Evolutionary conservation across 2,329 filamentous ascomycete genomes (phyloP).

Genomic region (Calonectria pauciramosa): DNA sequence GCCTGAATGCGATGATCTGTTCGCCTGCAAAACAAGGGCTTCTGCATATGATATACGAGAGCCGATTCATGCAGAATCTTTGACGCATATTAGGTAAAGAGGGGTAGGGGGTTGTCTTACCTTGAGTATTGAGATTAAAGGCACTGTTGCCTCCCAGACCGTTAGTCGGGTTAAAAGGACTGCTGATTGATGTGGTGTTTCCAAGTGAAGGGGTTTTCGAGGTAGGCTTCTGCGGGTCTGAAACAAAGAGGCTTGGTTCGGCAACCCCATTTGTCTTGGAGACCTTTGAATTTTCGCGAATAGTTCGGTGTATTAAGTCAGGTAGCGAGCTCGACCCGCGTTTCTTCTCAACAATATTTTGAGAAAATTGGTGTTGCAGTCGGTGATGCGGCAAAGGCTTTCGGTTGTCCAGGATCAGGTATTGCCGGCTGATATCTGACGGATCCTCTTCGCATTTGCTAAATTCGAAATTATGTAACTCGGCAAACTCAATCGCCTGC

Average conservation of each 20-base stretch:
- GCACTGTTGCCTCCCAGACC: slow-evolving; percentile 23
- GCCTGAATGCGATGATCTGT: slow-evolving; percentile 42
- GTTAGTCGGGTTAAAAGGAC: slow-evolving; percentile 6
- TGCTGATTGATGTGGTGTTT: neutral
- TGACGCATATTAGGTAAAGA: slow-evolving; percentile 38
- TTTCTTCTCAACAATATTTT: slow-evolving; percentile 71
- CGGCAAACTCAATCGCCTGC: slow-evolving; percentile 76
- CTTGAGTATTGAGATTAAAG: slow-evolving; percentile 33
- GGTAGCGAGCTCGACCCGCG: slow-evolving; percentile 65
- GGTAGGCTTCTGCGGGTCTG: slow-evolving; percentile 28
- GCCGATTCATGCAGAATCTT: slow-evolving; percentile 40
- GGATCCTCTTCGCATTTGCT: slow-evolving; percentile 52
- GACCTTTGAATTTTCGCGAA: slow-evolving; percentile 57
- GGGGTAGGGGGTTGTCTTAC: slow-evolving; percentile 42
- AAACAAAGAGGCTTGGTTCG: slow-evolving; percentile 50
- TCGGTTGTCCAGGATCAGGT: slow-evolving; percentile 61
- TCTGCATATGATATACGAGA: slow-evolving; percentile 27
- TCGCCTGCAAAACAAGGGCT: slow-evolving; percentile 37
- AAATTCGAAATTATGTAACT: slow-evolving; percentile 69
- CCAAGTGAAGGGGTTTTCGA: slow-evolving; percentile 28
- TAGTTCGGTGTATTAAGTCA: slow-evolving; percentile 68
- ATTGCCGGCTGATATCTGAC: slow-evolving; percentile 52
- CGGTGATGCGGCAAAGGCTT: slow-evolving; percentile 62
- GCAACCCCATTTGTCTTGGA: slow-evolving; percentile 31
- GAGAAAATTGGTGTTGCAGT: slow-evolving; percentile 69